A percentile compares a stretch with the other conserved stretches of the same genome.
Conservation (phyloP, 495 filamentous ascomycete species). For the Xylaria venustula region DNA sequence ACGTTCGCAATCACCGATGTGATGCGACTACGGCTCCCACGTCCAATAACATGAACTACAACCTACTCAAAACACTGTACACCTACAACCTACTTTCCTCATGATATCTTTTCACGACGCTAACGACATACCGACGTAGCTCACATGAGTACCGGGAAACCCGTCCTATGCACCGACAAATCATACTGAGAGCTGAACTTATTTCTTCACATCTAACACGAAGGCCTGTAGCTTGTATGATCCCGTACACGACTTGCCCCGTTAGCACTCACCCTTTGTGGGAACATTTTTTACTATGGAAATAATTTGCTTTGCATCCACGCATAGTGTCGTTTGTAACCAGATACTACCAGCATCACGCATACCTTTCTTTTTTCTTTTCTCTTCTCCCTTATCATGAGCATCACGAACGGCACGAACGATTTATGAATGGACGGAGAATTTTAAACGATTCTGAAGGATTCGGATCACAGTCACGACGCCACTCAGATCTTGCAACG, state of each 20-base stretch:
- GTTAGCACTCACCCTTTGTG: constrained; percentile 1
- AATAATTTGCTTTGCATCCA: constrained; percentile 15
- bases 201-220: background rate
- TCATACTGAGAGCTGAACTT: constrained; percentile 8
- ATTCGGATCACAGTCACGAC: constrained; percentile 31
- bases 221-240: constrained; percentile 7
- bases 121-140: constrained; percentile 24
- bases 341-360: constrained; percentile 2
- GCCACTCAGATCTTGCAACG: constrained; percentile 14
- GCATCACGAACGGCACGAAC: constrained; percentile 27
- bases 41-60: background rate
- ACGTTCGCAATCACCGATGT: constrained; percentile 43
- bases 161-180: constrained; percentile 14
- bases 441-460: constrained; percentile 1
- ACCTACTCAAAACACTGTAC: constrained; percentile 8
- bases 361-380: constrained; percentile 9
- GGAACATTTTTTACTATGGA: constrained; percentile 17
- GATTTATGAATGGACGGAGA: constrained; percentile 28
- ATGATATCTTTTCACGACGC: constrained; percentile 32
- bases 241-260: constrained; percentile 5
- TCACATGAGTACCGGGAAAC: constrained; percentile 11
- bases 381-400: constrained; percentile 23
- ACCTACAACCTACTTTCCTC: constrained; percentile 20
- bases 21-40: constrained; percentile 8
- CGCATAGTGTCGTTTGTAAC: background rate